Conservation (phyloP, 2,329 filamentous ascomycete species). For the Phaeosphaeriaceae sp. region DNA sequence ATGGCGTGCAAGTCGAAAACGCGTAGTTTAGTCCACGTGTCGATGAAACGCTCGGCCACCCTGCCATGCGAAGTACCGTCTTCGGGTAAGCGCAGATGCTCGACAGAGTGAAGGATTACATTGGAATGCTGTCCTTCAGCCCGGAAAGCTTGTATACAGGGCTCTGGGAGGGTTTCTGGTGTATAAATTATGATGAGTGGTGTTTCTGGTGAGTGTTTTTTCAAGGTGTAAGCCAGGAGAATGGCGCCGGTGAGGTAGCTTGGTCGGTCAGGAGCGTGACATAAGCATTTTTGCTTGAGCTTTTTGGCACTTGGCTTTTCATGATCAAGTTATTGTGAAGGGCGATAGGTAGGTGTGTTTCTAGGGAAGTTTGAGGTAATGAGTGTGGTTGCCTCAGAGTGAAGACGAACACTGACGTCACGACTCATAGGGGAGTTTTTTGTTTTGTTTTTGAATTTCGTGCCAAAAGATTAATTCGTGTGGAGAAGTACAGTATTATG, state of each 20-base stretch:
- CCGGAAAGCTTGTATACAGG: constrained; percentile 52
- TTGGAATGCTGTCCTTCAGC: constrained; percentile 51
- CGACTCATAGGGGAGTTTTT: constrained; percentile 24
- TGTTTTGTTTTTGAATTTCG: no score
- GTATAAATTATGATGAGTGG: constrained; percentile 61
- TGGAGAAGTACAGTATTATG: constrained; percentile 5
- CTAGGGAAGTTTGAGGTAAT: no score
- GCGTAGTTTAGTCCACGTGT: constrained; percentile 63
- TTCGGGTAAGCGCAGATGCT: constrained; percentile 50
- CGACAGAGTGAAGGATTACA: constrained; percentile 49
- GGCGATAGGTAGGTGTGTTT: no score
- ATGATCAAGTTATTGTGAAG: no score
- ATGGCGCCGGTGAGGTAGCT: constrained; percentile 61
- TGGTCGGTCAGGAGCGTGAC: constrained; percentile 60
- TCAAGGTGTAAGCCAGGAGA: constrained; percentile 57
- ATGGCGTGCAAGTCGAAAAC: constrained; percentile 55
- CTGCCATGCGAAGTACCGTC: constrained; percentile 40
- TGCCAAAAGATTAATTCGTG: neutral
- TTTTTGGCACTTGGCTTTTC: no score
- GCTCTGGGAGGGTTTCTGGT: constrained; percentile 46
- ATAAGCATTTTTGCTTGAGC: constrained; percentile 47
- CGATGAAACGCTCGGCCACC: constrained; percentile 59
- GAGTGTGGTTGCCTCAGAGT: neutral
- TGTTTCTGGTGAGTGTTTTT: constrained; percentile 53
- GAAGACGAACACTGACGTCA: constrained; percentile 25